Percentiles rank a stretch among this genome's conserved stretches.
Evolutionary conservation across 2,329 filamentous ascomycete genomes (phyloP).

Genomic region (Arthrobotrys pseudoclavata): DNA sequence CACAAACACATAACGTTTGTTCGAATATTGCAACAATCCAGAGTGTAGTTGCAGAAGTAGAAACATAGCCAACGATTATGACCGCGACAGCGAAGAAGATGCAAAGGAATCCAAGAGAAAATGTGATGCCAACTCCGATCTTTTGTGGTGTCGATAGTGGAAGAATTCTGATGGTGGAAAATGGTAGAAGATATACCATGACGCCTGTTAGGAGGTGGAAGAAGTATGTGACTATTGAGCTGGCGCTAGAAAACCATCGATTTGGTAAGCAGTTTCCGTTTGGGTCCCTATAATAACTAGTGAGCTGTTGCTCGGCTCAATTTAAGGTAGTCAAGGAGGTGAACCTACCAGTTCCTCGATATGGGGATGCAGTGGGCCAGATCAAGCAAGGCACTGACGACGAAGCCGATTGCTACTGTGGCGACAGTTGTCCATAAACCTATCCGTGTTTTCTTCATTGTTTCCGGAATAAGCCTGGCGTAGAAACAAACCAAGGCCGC

Average conservation of each 20-base stretch:
- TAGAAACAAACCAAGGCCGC: conserved; percentile 55
- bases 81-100: conserved; percentile 45
- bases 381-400: conserved; percentile 27
- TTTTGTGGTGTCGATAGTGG: conserved; percentile 28
- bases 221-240: conserved; percentile 33
- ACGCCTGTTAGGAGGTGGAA: conserved; percentile 50
- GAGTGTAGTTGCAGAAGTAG: conserved; percentile 18
- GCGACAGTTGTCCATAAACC: conserved; percentile 35
- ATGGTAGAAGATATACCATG: conserved; percentile 49
- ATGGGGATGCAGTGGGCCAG: conserved; percentile 48
- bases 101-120: conserved; percentile 47
- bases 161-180: conserved; percentile 27
- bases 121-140: conserved; percentile 39
- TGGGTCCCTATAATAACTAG: conserved; percentile 7
- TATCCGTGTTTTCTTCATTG: conserved; percentile 48
- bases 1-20: conserved; percentile 36
- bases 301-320: background rate
- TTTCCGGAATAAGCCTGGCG: conserved; percentile 27
- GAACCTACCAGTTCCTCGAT: conserved; percentile 48
- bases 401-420: conserved; percentile 28
- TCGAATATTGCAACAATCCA: conserved; percentile 49
- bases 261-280: conserved; percentile 38
- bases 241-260: conserved; percentile 17
- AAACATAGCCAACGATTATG: conserved; percentile 31
- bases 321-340: background rate